These are phyloP conservation scores for Solanum tacnaense DNA, from an alignment of 257 asterid genomes.

Conservation along the genomic window DNA sequence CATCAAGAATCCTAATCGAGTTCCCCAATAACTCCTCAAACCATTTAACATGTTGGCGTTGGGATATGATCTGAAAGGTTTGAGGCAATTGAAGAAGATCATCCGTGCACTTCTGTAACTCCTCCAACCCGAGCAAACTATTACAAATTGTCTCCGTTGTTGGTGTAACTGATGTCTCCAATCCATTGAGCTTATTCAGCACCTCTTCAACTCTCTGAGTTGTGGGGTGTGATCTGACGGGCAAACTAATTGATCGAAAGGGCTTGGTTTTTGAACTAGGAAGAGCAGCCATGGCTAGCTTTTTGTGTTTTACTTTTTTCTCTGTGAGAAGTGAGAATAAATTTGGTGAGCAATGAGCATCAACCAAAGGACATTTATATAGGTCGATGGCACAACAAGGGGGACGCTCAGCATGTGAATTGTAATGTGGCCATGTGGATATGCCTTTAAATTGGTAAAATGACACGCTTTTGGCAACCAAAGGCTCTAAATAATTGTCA, in stretches of 20 bases:
- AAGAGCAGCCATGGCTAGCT: background rate
- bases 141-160: background rate
- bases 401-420: background rate
- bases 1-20: constrained; percentile 12
- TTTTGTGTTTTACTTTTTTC: background rate
- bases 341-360: background rate
- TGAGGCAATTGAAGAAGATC: constrained; percentile 16
- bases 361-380: background rate
- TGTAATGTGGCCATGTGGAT: background rate
- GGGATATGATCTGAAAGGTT: background rate
- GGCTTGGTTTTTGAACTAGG: constrained; percentile 7
- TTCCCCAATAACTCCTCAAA: constrained; percentile 9
- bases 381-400: background rate
- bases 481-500: background rate
- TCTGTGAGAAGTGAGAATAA: background rate
- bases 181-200: background rate
- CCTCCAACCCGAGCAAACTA: constrained; percentile 8
- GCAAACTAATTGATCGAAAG: constrained; percentile 2
- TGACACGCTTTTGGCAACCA: background rate
- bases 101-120: constrained; percentile 5
- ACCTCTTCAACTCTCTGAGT: background rate
- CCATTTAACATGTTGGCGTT: constrained; percentile 2
- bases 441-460: background rate
- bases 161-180: background rate
- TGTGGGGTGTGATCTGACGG: constrained; percentile 6